Evolutionary conservation across 2,329 filamentous ascomycete species (phyloP), one percentile per base, ranked within the genome.

Genomic region (Tothia fuscella): DNA sequence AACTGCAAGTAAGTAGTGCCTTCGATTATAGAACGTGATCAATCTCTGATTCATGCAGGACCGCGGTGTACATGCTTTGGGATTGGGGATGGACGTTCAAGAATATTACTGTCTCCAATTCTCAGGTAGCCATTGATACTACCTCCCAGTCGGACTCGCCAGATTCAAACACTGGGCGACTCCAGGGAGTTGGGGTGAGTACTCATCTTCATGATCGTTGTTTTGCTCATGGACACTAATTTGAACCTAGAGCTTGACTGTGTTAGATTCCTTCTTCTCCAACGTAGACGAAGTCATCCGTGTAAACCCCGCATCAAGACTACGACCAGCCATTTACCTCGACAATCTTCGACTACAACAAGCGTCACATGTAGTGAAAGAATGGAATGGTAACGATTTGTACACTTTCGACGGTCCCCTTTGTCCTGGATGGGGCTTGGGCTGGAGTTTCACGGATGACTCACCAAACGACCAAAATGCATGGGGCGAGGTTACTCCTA

Each of bases 331-430:
- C n/a, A 71, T 95, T 33, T 72, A 94, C 50, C 61, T 96, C 9
- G 83, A 94, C 64, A 95, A 95, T 51, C 83, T 93, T 24, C 85
- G 95, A 63, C 86, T 95, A 49, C 66, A 68, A 49, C 66, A 68
- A 36, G 78, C 75, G 42, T 76, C 82, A 41, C 68, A 71, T 6
- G 69, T 74, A 17, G 85, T 84, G 22, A 74, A 95, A 41, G 67
- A 74, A 39, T 85, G 84, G 46, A 81, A 81, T 52, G 66, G 71
- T 36, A 73, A 77, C 48, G 70, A 95, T 45, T 58, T n/a, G n/a
- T n/a, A n/a, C n/a, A n/a, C n/a, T n/a, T n/a, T n/a, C n/a, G n/a
- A n/a, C n/a, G n/a, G n/a, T n/a, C n/a, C n/a, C n/a, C n/a, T n/a
- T n/a, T n/a, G n/a, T n/a, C n/a, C 65, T 2, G 78, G 78, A 3